Conservation (phyloP, 352 stramenopile genomes). For the Pythium myriotylum region DNA sequence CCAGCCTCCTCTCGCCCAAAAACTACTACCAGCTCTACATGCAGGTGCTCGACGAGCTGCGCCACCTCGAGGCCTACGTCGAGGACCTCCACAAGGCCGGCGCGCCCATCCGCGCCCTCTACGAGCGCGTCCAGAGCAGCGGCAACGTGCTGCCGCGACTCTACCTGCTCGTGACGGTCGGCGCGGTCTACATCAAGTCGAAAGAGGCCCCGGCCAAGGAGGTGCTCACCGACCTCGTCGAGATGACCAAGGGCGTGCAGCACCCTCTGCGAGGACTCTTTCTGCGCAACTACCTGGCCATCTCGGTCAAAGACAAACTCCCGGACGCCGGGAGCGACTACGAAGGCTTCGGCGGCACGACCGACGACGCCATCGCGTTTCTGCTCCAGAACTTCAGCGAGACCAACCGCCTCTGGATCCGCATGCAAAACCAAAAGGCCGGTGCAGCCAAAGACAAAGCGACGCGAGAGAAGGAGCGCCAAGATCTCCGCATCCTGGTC, state of each 20-base stretch:
- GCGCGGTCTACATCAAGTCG: conserved; percentile 93
- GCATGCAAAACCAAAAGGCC: conserved; percentile 93
- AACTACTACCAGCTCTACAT: conserved; percentile 99
- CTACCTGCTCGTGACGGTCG: conserved; percentile 97
- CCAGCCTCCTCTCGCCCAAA: conserved; percentile 94
- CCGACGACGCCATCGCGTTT: conserved; percentile 94
- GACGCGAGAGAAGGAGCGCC: conserved; percentile 79
- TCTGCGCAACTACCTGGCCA: conserved; percentile 96
- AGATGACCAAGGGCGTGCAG: conserved; percentile 99
- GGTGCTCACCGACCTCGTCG: conserved; percentile 97
- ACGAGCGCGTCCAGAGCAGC: conserved; percentile 95
- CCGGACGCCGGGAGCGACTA: conserved; percentile 80
- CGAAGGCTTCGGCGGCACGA: conserved; percentile 67
- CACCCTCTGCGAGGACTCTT: conserved; percentile 98
- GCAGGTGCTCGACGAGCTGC: conserved; percentile 93
- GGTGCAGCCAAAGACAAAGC: conserved; percentile 74
- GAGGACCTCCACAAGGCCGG: conserved; percentile 75
- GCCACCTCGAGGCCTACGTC: conserved; percentile 95
- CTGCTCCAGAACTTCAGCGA: conserved; percentile 97
- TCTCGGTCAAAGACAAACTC: conserved; percentile 94
- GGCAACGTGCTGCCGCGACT: conserved; percentile 95
- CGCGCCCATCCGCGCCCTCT: conserved; percentile 92
- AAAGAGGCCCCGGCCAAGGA: conserved; percentile 76
- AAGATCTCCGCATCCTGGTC: conserved; percentile 97
- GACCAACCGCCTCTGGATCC: conserved; percentile 99